A percentile compares a stretch with the other conserved stretches of the same genome.
These are phyloP conservation scores for Galeopsis tetrahit DNA, from an alignment of 257 asterid genomes.

Conservation along the genomic window DNA sequence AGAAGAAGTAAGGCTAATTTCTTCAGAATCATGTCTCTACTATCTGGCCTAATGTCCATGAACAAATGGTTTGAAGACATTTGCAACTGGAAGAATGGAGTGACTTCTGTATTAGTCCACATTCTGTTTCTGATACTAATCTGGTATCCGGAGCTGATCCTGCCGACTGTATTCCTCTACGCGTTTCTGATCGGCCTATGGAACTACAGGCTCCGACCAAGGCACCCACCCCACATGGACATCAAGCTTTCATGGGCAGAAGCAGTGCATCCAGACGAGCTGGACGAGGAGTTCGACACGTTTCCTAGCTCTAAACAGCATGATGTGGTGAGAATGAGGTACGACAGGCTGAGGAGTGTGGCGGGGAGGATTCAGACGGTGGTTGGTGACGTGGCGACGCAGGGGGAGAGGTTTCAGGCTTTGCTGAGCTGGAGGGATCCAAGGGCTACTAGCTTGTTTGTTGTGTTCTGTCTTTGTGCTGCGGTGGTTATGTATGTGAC, in stretches of 20 bases:
- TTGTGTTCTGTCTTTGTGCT: conserved; percentile 60
- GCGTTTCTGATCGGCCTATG: conserved; percentile 65
- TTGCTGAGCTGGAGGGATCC: conserved; percentile 85
- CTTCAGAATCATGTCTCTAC: conserved; percentile 63
- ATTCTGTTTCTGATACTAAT: conserved; percentile 60
- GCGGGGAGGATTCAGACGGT: conserved; percentile 83
- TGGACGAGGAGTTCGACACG: conserved; percentile 80
- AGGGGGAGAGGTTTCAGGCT: conserved; percentile 71
- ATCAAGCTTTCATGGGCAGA: conserved; percentile 74
- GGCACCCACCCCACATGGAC: conserved; percentile 82
- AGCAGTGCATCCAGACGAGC: conserved; percentile 65
- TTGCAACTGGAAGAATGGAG: conserved; percentile 63
- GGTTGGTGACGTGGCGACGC: conserved; percentile 76
- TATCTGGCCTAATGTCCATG: conserved; percentile 52
- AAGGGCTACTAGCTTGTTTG: conserved; percentile 68
- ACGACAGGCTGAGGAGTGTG: conserved; percentile 70
- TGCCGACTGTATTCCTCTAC: conserved; percentile 66
- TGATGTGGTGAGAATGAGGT: conserved; percentile 65
- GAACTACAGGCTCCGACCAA: conserved; percentile 66
- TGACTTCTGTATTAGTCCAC: conserved; percentile 66
- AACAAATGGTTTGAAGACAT: conserved; percentile 61
- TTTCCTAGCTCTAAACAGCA: conserved; percentile 56
- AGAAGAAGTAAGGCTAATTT: conserved; percentile 80
- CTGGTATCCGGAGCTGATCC: conserved; percentile 72
- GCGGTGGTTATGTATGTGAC: conserved; percentile 62